Conservation (phyloP, 2,329 filamentous ascomycete species). For the Macrophomina pseudophaseolina region DNA sequence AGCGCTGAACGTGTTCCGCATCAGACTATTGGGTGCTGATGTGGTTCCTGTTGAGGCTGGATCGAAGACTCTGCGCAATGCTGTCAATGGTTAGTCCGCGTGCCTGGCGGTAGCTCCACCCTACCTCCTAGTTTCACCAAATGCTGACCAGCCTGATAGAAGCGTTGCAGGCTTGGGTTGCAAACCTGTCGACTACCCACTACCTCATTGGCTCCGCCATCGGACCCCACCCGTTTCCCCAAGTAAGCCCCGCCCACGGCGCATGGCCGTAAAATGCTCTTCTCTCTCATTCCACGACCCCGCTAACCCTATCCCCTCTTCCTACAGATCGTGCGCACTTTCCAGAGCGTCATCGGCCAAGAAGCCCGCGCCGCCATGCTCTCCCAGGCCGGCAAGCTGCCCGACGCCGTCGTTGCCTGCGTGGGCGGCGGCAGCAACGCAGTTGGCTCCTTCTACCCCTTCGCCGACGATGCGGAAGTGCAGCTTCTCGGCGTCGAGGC, state of each 20-base stretch:
- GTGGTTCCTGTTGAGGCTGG: slow-evolving; percentile 94
- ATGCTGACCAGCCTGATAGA: slow-evolving; percentile 53
- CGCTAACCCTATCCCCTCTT: neutral
- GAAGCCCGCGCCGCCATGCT: slow-evolving; percentile 95
- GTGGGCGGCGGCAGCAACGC: slow-evolving; percentile 96
- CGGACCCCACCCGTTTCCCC: slow-evolving; percentile 92
- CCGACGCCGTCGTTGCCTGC: slow-evolving; percentile 94
- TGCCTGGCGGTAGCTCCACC: neutral
- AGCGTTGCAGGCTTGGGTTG: slow-evolving; percentile 91
- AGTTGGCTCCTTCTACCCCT: slow-evolving; percentile 97
- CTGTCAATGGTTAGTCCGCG: slow-evolving; percentile 68
- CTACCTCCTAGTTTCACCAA: neutral
- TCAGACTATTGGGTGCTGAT: slow-evolving; percentile 91
- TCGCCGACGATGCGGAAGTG: slow-evolving; percentile 81
- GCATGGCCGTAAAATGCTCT: neutral
- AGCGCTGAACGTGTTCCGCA: slow-evolving; percentile 97
- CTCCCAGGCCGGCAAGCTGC: slow-evolving; percentile 82
- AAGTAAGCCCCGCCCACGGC: neutral
- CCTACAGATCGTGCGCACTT: slow-evolving; percentile 79
- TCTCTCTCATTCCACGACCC: neutral
- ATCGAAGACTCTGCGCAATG: slow-evolving; percentile 65
- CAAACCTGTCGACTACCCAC: slow-evolving; percentile 89
- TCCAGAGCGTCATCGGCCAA: slow-evolving; percentile 94
- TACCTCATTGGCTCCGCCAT: slow-evolving; percentile 99
- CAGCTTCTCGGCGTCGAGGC: slow-evolving; percentile 94